Base-by-base conservation (phyloP, 768 basidiomycete genomes). In the Amanita rimosa region DNA sequence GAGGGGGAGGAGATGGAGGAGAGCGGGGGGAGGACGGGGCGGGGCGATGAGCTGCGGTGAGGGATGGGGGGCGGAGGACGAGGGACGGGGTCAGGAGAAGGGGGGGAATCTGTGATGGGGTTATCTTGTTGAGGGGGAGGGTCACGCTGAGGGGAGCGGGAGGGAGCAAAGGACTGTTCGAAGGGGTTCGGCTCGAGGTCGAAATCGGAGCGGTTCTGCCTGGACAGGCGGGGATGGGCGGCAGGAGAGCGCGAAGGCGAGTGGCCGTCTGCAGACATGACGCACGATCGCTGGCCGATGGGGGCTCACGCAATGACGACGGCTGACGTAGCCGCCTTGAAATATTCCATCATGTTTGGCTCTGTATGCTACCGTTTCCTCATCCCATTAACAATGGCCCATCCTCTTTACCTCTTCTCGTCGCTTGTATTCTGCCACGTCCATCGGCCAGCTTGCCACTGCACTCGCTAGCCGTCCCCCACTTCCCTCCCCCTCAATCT, bases 101-200 rank as follows among this genome's bases (percentile, higher is more conserved):
- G 11, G 19, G 48, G 48, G 2, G 26, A 31, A 42, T 58, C 58
- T 1, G 64, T 62, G 41, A 64, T 58, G 44, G 63, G 55, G 17
- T 62, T 59, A 33, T 66, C 65, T 27, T 7, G 27, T 47, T 64
- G 64, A 6, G 67, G 56, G 19, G 62, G 59, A 34, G 66, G 54
- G 51, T 60, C 54, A 40, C 60, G 53, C 27, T 58, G 52, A 27
- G 67, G 60, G 37, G 63, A 57, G 49, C 57, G 55, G 41, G 69
- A 61, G 22, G 66, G 67, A 31, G 84, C 82, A 63, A 98, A 98
- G 47, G 89, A 93, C 66, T 92, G 88, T 61, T 99, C 95, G 60
- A 96, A 96, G 0, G 93, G 92, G 61, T 95, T 95, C 0, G 85
- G 86, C 59, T 95, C 92, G 31, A 86, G 75, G 62, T 74, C 69